These are phyloP conservation scores for Prinsepia uniflora DNA, from an alignment of 306 rosid genomes.

Conservation along the genomic window DNA sequence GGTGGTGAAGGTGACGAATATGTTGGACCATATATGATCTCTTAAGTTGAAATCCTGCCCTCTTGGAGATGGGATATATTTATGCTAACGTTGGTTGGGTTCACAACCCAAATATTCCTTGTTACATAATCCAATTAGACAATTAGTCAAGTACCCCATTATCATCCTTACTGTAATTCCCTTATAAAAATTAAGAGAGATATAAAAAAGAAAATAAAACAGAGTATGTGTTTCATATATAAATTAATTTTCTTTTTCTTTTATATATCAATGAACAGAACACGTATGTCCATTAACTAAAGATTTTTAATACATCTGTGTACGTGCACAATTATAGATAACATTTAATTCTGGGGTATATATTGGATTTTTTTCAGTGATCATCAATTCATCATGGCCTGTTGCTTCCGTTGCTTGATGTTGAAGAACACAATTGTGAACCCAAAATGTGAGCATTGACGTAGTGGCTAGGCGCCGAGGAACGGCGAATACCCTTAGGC, in stretches of 20 bases:
- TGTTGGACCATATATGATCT: not conserved
- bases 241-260: too few relatives aligned
- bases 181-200: too few relatives aligned
- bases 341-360: too few relatives aligned
- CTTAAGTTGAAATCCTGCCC: conserved; percentile 12
- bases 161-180: too few relatives aligned
- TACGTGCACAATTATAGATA: not conserved
- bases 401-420: conserved; percentile 27
- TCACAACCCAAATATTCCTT: conserved; percentile 17
- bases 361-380: too few relatives aligned
- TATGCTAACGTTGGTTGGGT: conserved; percentile 10
- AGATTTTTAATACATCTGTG: too few relatives aligned
- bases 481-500: conserved; percentile 51
- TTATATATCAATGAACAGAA: too few relatives aligned
- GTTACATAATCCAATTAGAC: not conserved
- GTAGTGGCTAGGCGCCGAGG: conserved; percentile 65
- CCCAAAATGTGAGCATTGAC: conserved; percentile 50
- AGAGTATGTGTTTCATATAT: too few relatives aligned
- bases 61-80: conserved; percentile 11
- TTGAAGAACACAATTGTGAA: conserved; percentile 36
- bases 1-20: not conserved
- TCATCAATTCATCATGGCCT: conserved; percentile 40
- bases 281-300: too few relatives aligned
- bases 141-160: not conserved
- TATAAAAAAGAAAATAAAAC: too few relatives aligned